Percentiles rank a stretch among this genome's conserved stretches.
Evolutionary conservation across 192 early-diverging fungal genomes (phyloP).

Genomic region (Gigaspora rosea): DNA sequence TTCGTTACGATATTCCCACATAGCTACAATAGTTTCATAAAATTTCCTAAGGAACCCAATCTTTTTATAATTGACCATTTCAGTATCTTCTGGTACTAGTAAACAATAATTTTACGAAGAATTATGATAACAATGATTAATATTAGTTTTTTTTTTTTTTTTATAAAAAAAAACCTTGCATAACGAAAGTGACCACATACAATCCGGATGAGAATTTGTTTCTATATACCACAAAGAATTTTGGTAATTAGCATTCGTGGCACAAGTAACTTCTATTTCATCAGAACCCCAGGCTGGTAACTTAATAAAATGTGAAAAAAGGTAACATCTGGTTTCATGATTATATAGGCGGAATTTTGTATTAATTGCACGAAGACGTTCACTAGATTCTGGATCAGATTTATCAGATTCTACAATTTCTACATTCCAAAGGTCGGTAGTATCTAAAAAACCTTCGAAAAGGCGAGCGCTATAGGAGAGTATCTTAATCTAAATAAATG

Average conservation of each 20-base stretch:
- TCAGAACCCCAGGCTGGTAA: constrained; percentile 93
- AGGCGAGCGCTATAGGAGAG: constrained; percentile 55
- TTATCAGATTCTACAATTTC: constrained; percentile 69
- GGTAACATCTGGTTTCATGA: constrained; percentile 68
- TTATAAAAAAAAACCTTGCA: too few relatives aligned
- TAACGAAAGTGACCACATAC: constrained; percentile 36
- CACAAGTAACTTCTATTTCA: constrained; percentile 92
- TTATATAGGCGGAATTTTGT: constrained; percentile 80
- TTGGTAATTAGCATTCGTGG: constrained; percentile 70
- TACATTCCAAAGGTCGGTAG: constrained; percentile 91
- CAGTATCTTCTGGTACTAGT: constrained; percentile 60
- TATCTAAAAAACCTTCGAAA: constrained; percentile 71
- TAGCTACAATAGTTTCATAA: constrained; percentile 79
- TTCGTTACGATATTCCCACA: constrained; percentile 89
- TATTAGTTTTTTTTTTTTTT: too few relatives aligned
- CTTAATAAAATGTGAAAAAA: constrained; percentile 77
- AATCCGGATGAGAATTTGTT: constrained; percentile 47
- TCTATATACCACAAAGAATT: constrained; percentile 85
- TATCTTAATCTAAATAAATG: too few relatives aligned
- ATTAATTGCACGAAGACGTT: constrained; percentile 61
- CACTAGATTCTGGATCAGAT: constrained; percentile 48
- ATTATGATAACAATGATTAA: too few relatives aligned
- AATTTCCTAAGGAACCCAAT: constrained; percentile 85
- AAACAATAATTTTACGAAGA: not conserved
- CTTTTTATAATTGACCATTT: constrained; percentile 59